These are phyloP conservation scores for Boletus subparvulus DNA, from an alignment of 768 basidiomycete genomes.

Conservation along the genomic window DNA sequence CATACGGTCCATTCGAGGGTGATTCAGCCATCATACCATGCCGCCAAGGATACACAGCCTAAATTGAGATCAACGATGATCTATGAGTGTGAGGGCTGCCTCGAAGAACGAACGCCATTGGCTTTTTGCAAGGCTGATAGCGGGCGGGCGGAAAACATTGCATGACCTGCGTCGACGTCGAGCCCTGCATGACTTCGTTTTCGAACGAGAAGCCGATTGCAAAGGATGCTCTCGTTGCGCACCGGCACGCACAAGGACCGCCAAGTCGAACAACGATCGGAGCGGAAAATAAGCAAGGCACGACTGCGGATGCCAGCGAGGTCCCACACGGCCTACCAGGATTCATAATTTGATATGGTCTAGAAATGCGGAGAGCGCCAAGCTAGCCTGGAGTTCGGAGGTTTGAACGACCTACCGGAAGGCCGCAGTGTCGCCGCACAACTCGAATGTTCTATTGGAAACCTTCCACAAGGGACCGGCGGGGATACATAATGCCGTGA, in stretches of 20 bases:
- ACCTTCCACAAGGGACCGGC: constrained; percentile 11
- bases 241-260: background rate
- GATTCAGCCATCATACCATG: constrained; percentile 8
- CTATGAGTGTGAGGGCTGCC: background rate
- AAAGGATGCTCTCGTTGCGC: background rate
- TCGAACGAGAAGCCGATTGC: background rate
- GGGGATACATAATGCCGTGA: constrained; percentile 10
- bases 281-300: background rate
- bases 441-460: constrained; percentile 25
- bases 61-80: constrained; percentile 5
- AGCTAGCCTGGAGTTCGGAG: background rate
- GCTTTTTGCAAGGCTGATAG: background rate
- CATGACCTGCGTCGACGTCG: background rate
- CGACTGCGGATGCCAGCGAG: constrained; percentile 4
- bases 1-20: background rate
- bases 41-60: constrained; percentile 17
- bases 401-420: background rate
- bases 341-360: background rate
- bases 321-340: background rate
- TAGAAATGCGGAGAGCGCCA: background rate
- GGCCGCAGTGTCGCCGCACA: constrained; percentile 9
- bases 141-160: background rate
- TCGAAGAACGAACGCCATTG: background rate
- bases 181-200: background rate
- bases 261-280: background rate